Evolutionary conservation across 139 green algal genomes (phyloP).

Genomic region (Zygnema cylindricum): DNA sequence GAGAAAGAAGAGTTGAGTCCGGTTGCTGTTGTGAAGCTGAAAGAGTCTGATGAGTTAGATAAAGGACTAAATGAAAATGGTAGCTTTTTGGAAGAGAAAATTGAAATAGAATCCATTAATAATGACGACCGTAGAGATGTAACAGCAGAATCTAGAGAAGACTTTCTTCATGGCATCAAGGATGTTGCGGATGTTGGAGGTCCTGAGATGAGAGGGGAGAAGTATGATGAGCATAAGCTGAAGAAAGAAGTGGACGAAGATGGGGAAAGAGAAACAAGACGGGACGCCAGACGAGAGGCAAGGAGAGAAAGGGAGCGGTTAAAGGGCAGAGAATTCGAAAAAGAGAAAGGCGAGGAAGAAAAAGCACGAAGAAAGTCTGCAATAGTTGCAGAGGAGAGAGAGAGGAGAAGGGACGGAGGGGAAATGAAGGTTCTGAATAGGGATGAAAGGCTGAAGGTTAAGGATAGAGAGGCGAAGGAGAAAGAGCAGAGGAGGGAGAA

Average conservation of each 20-base stretch:
- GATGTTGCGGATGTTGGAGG: background rate
- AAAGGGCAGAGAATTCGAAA: background rate
- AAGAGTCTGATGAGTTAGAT: background rate
- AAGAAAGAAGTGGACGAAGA: background rate
- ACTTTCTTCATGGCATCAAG: background rate
- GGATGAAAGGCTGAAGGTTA: background rate
- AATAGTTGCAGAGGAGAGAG: no score
- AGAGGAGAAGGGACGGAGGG: background rate
- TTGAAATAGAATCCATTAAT: background rate
- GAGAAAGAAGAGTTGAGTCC: no score
- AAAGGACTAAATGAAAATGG: background rate
- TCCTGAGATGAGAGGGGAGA: background rate
- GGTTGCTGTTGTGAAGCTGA: no score
- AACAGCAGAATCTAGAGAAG: background rate
- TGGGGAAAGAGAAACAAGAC: background rate
- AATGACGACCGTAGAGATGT: background rate
- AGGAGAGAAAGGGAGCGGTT: background rate
- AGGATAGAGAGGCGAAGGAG: background rate
- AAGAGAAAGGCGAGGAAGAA: background rate
- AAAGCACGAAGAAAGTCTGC: no score
- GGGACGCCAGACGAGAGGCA: background rate
- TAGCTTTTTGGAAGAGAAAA: background rate
- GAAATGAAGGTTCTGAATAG: background rate
- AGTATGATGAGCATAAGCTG: background rate
- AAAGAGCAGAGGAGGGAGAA: background rate